These are phyloP conservation scores for Keqinozyma sinolaborantium DNA, from an alignment of 1,139 yeast species.

Conservation along the genomic window DNA sequence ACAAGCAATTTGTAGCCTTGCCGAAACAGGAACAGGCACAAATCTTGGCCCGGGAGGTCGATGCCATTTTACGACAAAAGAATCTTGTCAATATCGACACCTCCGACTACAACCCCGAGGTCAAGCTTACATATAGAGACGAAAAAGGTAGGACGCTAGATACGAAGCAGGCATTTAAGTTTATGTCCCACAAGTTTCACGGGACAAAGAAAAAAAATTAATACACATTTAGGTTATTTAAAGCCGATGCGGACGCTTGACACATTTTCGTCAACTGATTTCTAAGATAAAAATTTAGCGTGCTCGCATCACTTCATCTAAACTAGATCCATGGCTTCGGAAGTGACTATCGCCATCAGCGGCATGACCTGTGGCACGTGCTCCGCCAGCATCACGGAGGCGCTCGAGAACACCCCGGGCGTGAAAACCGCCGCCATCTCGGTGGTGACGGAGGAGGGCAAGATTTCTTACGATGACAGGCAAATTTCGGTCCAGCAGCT, in stretches of 20 bases:
- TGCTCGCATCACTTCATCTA: no score
- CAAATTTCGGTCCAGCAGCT: slow-evolving; percentile 10
- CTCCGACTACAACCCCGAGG: slow-evolving; percentile 56
- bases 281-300: no score
- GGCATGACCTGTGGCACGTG: slow-evolving; percentile 44
- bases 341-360: slow-evolving; percentile 11
- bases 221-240: no score
- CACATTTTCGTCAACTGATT: no score
- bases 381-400: slow-evolving; percentile 26
- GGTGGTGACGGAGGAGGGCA: slow-evolving; percentile 35
- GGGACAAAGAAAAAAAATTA: slow-evolving; percentile 41
- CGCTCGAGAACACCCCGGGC: slow-evolving; percentile 18
- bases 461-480: slow-evolving; percentile 15
- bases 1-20: slow-evolving; percentile 27
- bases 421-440: slow-evolving; percentile 27
- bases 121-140: slow-evolving; percentile 65
- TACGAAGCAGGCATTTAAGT: slow-evolving; percentile 81
- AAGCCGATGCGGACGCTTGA: no score
- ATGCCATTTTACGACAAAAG: slow-evolving; percentile 25
- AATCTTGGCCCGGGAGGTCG: slow-evolving; percentile 25
- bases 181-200: slow-evolving; percentile 82
- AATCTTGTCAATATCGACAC: slow-evolving; percentile 13
- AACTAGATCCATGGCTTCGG: slow-evolving; percentile 4
- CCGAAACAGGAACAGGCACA: slow-evolving; percentile 26
- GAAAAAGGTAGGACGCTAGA: slow-evolving; percentile 63